Evolutionary conservation across 352 stramenopile species (phyloP), one percentile per base, ranked within the genome.

Genomic region (Pythium diclinum): DNA sequence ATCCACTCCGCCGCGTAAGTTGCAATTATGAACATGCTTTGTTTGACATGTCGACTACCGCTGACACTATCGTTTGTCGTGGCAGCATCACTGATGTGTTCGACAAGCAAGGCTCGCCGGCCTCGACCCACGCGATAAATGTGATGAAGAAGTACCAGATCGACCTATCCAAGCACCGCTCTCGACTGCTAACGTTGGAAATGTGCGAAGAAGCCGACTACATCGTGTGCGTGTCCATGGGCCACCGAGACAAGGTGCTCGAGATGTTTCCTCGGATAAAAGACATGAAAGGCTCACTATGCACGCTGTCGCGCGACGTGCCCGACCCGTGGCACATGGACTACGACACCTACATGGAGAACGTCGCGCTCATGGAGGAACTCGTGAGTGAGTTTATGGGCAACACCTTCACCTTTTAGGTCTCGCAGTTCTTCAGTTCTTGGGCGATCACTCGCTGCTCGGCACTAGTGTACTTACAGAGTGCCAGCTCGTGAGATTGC

Each of bases 261-360:
- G 80, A 91, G 72, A 76, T 86, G 60, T 87, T 90, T 19, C 80
- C 84, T 7, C 53, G 62, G 52, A 71, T 89, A 63, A 82, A 84
- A 55, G 80, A 90, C 34, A 71, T 72, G 67, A 67, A 76, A 4
- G 75, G 66, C 10, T 78, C 87, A 69, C 75, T 92, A 16, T 80
- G 72, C 59, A 79, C 73, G 56, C 75, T 91, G 33, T 74, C 78
- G 21, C 68, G 77, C 34, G 84, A 92, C 71, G 71, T 92, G 28
- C 84, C 82, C 4, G 84, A 92, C 57, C 84, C 84, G 47, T 92
- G 84, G 84, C 81, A 89, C 77, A 92, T 92, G 84, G 74, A 79
- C 28, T 91, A 91, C 66, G 80, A 88, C 65, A 90, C 78, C 16
- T 92, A 92, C 71, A 88, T 91, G 79, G 76, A 90, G 64, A 91